Conservation (phyloP, 305 asterid species). For the Petunia hybrid region DNA sequence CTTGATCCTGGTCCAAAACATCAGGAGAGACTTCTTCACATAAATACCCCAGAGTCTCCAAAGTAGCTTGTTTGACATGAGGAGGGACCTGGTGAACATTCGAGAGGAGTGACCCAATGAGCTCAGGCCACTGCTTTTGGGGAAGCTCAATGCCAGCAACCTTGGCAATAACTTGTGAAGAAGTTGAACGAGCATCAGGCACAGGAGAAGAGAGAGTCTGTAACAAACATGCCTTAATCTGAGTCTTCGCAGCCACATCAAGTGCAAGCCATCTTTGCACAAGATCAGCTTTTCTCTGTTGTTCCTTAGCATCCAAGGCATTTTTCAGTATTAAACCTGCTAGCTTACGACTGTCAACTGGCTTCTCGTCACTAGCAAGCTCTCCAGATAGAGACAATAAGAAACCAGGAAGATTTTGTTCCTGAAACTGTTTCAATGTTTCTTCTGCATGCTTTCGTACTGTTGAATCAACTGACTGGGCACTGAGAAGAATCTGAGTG, state of each 20-base stretch:
- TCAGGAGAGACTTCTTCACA: constrained; percentile 93
- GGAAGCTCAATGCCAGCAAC: constrained; percentile 96
- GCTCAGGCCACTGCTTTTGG: constrained; percentile 95
- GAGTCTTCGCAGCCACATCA: constrained; percentile 72
- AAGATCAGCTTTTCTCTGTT: constrained; percentile 78
- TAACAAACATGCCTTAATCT: constrained; percentile 77
- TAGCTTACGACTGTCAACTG: constrained; percentile 85
- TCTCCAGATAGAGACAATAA: constrained; percentile 82
- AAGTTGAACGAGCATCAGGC: constrained; percentile 85
- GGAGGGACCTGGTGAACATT: constrained; percentile 83
- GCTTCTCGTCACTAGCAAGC: constrained; percentile 85
- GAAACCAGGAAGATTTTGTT: constrained; percentile 85
- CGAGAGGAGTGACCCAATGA: constrained; percentile 76
- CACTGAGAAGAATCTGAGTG: constrained; percentile 86
- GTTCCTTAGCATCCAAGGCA: constrained; percentile 96
- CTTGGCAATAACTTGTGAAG: constrained; percentile 93
- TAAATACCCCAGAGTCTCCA: constrained; percentile 88
- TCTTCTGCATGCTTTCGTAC: constrained; percentile 87
- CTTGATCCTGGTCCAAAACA: constrained; percentile 85
- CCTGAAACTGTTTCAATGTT: constrained; percentile 81
- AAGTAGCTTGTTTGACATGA: constrained; percentile 89
- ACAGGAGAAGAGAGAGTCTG: constrained; percentile 83
- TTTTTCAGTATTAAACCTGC: constrained; percentile 90
- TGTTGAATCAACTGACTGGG: constrained; percentile 83
- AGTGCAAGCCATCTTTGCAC: constrained; percentile 86